These are phyloP conservation scores for Powellomyces hirtus DNA, from an alignment of 192 early-diverging fungal species.

Conservation along the genomic window DNA sequence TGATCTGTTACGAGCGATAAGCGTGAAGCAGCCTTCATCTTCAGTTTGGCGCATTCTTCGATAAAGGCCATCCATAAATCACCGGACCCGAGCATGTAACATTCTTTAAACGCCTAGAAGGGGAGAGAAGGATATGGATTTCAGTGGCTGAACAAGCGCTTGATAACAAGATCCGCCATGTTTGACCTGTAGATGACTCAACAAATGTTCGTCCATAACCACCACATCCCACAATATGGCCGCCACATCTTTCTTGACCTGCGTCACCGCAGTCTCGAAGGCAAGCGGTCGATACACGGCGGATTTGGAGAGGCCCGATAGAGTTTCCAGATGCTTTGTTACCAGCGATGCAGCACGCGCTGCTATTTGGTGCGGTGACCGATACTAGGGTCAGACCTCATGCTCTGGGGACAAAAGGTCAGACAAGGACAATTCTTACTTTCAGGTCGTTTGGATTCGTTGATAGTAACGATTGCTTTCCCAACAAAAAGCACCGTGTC, in stretches of 20 bases:
- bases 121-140: neutral
- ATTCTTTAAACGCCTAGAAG: constrained; percentile 52
- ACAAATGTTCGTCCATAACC: constrained; percentile 60
- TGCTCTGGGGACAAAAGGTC: neutral
- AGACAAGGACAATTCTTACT: constrained; percentile 2
- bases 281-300: constrained; percentile 36
- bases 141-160: neutral
- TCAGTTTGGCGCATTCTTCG: constrained; percentile 49
- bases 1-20: constrained; percentile 27
- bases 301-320: constrained; percentile 25
- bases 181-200: constrained; percentile 46
- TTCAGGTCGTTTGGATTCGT: constrained; percentile 22
- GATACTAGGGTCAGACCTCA: too few species aligned
- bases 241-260: constrained; percentile 55
- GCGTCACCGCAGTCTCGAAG: constrained; percentile 43
- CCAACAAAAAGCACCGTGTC: constrained; percentile 69
- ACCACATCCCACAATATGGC: constrained; percentile 65
- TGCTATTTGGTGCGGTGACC: too few species aligned
- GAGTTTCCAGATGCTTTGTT: neutral
- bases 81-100: constrained; percentile 62
- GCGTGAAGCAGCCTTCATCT: constrained; percentile 13
- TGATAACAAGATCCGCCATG: neutral
- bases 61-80: constrained; percentile 59
- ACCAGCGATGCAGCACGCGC: neutral
- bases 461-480: constrained; percentile 58